A percentile compares a stretch with the other conserved stretches of the same genome.
Evolutionary conservation across 495 filamentous ascomycete species (phyloP).

Genomic region (Tuber calosporum): DNA sequence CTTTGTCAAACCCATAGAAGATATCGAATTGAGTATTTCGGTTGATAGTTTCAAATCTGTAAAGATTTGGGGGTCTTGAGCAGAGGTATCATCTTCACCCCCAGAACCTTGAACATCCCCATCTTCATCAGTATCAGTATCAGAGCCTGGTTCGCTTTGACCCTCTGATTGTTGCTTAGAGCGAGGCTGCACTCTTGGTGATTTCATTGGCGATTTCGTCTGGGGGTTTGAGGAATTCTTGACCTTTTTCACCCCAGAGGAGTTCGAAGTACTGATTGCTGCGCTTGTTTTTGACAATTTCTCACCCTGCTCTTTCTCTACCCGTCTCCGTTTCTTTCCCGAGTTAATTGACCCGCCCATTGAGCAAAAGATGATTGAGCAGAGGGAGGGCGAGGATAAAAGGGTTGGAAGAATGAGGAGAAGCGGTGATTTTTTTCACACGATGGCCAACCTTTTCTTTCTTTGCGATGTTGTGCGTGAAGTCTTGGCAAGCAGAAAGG

Average conservation of each 20-base stretch:
- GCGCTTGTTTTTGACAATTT: conserved; percentile 6
- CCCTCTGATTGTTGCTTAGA: neutral
- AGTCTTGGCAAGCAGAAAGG: neutral
- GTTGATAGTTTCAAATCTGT: conserved; percentile 29
- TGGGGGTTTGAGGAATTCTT: neutral
- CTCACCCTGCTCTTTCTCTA: conserved; percentile 19
- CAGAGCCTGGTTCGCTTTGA: conserved; percentile 5
- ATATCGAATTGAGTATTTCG: conserved; percentile 24
- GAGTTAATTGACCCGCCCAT: conserved; percentile 23
- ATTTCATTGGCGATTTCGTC: neutral
- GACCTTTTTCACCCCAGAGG: conserved; percentile 11
- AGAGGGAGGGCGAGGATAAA: neutral
- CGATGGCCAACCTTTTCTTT: neutral
- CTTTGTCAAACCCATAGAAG: conserved; percentile 23
- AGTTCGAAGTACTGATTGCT: conserved; percentile 17
- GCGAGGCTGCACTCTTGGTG: conserved; percentile 13
- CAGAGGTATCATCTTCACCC: conserved; percentile 4
- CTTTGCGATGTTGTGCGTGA: neutral
- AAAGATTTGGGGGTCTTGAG: conserved; percentile 12
- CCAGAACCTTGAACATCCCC: conserved; percentile 5
- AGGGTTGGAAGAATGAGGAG: neutral
- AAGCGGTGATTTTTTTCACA: neutral
- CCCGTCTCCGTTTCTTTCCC: conserved; percentile 31
- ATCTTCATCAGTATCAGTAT: conserved; percentile 14
- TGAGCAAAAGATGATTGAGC: neutral